Conservation (phyloP, 495 filamentous ascomycete species). For the Penicillium verhagenii region DNA sequence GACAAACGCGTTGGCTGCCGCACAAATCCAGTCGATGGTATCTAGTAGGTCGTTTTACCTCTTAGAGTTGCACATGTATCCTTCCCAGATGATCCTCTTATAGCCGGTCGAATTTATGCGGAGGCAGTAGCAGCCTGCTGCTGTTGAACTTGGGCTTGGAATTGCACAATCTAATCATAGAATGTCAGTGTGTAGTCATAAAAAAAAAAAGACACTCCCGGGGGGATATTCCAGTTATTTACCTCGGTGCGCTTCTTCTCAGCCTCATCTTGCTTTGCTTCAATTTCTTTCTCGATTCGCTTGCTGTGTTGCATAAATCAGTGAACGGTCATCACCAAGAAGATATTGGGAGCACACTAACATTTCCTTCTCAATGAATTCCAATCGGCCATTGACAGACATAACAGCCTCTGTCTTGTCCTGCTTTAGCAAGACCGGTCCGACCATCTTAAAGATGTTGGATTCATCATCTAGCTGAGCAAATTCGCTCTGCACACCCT, state of each 20-base stretch:
- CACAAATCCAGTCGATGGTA: not conserved
- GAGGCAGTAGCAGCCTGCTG: conserved; percentile 41
- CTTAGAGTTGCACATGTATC: not conserved
- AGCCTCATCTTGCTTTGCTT: conserved; percentile 73
- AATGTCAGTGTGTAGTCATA: conserved; percentile 15
- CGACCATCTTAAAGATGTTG: conserved; percentile 92
- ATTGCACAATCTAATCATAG: conserved; percentile 41
- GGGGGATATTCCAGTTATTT: conserved; percentile 2
- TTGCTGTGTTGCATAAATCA: conserved; percentile 53
- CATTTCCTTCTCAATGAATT: conserved; percentile 95
- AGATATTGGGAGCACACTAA: conserved; percentile 43
- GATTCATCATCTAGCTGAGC: conserved; percentile 70
- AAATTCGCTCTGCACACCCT: conserved; percentile 91
- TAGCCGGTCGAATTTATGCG: conserved; percentile 19
- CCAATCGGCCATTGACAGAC: conserved; percentile 84
- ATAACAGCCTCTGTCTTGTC: conserved; percentile 82
- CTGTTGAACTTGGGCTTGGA: conserved; percentile 43
- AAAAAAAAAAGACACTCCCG: too few species aligned
- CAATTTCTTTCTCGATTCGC: conserved; percentile 78
- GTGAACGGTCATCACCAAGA: not conserved
- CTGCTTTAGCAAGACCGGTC: conserved; percentile 91
- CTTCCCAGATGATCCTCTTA: not conserved
- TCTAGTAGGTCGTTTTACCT: not conserved
- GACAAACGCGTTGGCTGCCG: too few species aligned
- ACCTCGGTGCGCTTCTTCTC: conserved; percentile 79